Evolutionary conservation across 2,329 filamentous ascomycete genomes (phyloP).

Genomic region (Colletotrichum magnum): DNA sequence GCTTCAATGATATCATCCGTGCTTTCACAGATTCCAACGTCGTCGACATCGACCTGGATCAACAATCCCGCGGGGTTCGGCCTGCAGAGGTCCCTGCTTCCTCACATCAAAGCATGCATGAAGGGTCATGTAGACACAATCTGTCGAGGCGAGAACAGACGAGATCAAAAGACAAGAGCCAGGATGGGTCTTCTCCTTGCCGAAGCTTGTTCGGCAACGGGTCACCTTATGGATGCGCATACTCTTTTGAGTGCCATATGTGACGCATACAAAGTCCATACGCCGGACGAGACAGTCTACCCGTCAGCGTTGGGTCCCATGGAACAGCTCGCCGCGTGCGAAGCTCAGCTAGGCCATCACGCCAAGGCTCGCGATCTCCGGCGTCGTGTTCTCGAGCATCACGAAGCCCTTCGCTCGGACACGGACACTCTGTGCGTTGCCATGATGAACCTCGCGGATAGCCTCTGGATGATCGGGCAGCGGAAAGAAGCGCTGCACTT

Average conservation of each 20-base stretch:
- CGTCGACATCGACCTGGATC: neutral
- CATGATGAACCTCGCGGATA: conserved; percentile 11
- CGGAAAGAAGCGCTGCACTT: neutral
- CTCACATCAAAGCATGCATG: conserved; percentile 4
- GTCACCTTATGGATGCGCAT: neutral
- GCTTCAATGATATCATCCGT: neutral
- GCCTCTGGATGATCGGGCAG: neutral
- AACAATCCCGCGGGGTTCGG: conserved; percentile 3
- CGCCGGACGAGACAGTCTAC: too few species aligned
- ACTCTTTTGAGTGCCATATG: neutral
- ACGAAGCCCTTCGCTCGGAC: too few species aligned
- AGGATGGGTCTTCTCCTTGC: neutral
- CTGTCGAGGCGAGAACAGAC: neutral
- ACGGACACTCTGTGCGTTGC: neutral
- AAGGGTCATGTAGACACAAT: neutral
- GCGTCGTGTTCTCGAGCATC: neutral
- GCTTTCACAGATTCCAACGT: neutral
- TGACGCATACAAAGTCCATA: neutral
- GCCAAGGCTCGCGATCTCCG: neutral
- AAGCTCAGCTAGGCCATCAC: neutral
- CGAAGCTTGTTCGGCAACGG: conserved; percentile 1
- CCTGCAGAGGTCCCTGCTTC: conserved; percentile 1
- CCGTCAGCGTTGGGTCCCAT: neutral
- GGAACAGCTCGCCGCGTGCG: neutral
- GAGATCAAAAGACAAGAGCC: neutral